Conservation (phyloP, 2,329 filamentous ascomycete genomes). For the Aspergillus pseudonomiae region DNA sequence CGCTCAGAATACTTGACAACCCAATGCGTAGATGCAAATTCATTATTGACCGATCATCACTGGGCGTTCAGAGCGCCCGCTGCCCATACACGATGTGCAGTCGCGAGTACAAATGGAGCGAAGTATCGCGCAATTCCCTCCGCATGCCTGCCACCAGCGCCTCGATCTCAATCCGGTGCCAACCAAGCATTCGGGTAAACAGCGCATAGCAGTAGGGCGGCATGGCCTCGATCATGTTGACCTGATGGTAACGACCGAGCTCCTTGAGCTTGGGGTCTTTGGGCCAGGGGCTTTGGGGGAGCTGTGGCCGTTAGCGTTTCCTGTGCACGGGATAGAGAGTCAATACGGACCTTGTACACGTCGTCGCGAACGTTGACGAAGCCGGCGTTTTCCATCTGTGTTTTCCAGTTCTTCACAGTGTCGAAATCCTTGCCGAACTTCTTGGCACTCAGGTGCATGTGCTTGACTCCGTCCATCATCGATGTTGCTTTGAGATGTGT, state of each 20-base stretch:
- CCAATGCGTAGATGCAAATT: neutral
- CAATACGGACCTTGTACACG: slow-evolving; percentile 43
- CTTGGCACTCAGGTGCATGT: slow-evolving; percentile 33
- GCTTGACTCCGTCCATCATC: slow-evolving; percentile 27
- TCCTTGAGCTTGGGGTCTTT: slow-evolving; percentile 56
- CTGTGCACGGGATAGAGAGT: too few relatives aligned
- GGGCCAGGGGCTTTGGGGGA: slow-evolving; percentile 58
- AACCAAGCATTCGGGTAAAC: slow-evolving; percentile 44
- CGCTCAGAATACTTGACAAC: neutral
- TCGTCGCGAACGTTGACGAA: slow-evolving; percentile 57
- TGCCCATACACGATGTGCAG: slow-evolving; percentile 37
- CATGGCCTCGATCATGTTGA: slow-evolving; percentile 42
- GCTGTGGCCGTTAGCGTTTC: slow-evolving; percentile 26
- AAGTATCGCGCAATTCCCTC: slow-evolving; percentile 40
- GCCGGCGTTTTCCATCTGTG: slow-evolving; percentile 53
- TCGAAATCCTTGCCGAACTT: slow-evolving; percentile 38
- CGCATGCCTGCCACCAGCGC: slow-evolving; percentile 42
- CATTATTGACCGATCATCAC: neutral
- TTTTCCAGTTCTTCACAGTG: slow-evolving; percentile 39
- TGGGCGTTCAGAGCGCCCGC: slow-evolving; percentile 11
- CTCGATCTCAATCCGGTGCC: slow-evolving; percentile 41
- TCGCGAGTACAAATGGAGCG: slow-evolving; percentile 41
- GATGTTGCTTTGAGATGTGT: slow-evolving; percentile 31
- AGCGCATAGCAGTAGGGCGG: slow-evolving; percentile 40
- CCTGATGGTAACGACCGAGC: slow-evolving; percentile 46